Percentiles rank a stretch among this genome's conserved stretches.
phyloP scores from a whole-genome alignment of 768 basidiomycete species.

The Punctularia strigosozonata region DNA sequence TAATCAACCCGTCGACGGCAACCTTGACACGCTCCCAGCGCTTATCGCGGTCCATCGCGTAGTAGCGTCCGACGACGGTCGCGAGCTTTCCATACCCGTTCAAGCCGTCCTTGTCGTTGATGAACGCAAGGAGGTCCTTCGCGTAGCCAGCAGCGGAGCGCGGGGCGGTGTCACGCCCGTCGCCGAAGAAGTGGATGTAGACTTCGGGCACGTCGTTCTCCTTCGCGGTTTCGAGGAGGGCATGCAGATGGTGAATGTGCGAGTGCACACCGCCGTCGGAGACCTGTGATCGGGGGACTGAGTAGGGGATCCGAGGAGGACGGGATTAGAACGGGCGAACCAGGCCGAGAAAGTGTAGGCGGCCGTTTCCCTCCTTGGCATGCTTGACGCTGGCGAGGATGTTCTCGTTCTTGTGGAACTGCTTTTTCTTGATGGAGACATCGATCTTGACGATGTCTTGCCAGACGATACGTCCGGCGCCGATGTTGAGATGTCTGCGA shows the following conservation, averaged over 20 bases:
- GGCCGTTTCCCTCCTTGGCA: constrained; percentile 74
- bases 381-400: constrained; percentile 66
- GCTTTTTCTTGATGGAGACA: constrained; percentile 77
- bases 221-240: constrained; percentile 85
- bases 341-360: constrained; percentile 82
- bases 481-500: constrained; percentile 85
- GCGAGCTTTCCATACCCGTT: constrained; percentile 73
- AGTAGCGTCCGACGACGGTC: constrained; percentile 84
- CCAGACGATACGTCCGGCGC: constrained; percentile 92
- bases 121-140: constrained; percentile 65
- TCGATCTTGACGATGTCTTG: constrained; percentile 97
- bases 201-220: constrained; percentile 73
- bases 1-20: constrained; percentile 75
- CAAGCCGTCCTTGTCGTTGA: too few relatives aligned
- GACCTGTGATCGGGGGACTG: constrained; percentile 30
- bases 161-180: constrained; percentile 91
- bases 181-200: constrained; percentile 90
- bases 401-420: constrained; percentile 68
- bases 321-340: constrained; percentile 27
- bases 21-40: constrained; percentile 91
- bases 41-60: constrained; percentile 96
- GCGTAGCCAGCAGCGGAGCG: constrained; percentile 70
- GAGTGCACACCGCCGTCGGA: constrained; percentile 98
- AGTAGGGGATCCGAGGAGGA: not conserved
- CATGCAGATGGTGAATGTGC: constrained; percentile 82